These are phyloP conservation scores for Coemansia sp. DNA, from an alignment of 192 early-diverging fungal species.

Conservation along the genomic window DNA sequence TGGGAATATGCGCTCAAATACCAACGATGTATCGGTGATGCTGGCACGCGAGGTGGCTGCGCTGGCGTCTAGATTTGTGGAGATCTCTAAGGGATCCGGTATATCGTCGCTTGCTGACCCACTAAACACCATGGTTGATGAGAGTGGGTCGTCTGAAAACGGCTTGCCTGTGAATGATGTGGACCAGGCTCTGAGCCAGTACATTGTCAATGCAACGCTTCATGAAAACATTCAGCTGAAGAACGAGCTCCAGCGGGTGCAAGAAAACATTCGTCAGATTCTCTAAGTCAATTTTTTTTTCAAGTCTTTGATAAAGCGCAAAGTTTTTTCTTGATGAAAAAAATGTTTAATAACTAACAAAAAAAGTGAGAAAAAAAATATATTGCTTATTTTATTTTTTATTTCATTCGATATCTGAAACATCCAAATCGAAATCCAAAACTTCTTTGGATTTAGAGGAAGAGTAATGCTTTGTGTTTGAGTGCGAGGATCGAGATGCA, in stretches of 20 bases:
- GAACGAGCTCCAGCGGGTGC: slow-evolving; percentile 42
- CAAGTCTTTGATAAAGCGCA: not conserved
- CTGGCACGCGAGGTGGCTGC: slow-evolving; percentile 34
- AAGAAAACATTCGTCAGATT: slow-evolving; percentile 44
- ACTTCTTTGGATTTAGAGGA: not conserved
- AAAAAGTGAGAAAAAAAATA: not conserved
- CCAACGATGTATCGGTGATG: slow-evolving; percentile 3
- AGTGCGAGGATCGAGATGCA: not conserved
- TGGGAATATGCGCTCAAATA: not conserved
- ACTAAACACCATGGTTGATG: not conserved
- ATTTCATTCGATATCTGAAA: slow-evolving; percentile 6
- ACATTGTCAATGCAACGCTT: slow-evolving; percentile 47
- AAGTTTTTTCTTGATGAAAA: not conserved
- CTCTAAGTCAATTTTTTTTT: slow-evolving; percentile 27
- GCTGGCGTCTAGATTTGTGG: slow-evolving; percentile 24
- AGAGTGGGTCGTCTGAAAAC: not conserved
- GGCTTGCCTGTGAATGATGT: slow-evolving; percentile 41
- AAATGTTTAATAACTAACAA: not conserved
- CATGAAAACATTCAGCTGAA: slow-evolving; percentile 34
- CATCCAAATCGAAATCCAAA: not conserved
- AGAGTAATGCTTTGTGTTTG: not conserved
- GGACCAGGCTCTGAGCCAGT: slow-evolving; percentile 54
- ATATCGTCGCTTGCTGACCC: not conserved
- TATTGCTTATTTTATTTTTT: not conserved
- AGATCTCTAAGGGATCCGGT: slow-evolving; percentile 6